phyloP scores from a whole-genome alignment of 2,329 filamentous ascomycete genomes.

The Ophiobolus disseminans region DNA sequence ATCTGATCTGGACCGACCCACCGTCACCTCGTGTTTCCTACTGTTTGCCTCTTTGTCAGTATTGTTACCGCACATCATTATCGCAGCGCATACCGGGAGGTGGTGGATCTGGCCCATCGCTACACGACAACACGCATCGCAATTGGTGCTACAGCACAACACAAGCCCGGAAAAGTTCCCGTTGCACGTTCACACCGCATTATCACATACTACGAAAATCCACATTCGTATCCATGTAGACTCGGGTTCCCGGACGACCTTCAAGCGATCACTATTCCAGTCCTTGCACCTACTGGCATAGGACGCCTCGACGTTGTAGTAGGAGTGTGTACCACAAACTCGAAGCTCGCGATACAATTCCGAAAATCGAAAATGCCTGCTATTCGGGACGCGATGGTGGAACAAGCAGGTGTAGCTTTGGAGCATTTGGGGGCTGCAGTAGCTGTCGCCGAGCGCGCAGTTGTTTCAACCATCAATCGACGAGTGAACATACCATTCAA shows the following conservation, averaged over 20 bases:
- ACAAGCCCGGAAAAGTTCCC: constrained; percentile 28
- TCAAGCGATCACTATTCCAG: constrained; percentile 28
- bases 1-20: constrained; percentile 25
- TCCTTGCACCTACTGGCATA: constrained; percentile 17
- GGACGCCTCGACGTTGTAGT: constrained; percentile 30
- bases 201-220: constrained; percentile 31
- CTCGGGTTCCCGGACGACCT: constrained; percentile 25
- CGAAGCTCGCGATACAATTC: constrained; percentile 14
- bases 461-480: constrained; percentile 40
- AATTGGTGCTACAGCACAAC: constrained; percentile 28
- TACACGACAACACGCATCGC: constrained; percentile 31
- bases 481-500: constrained; percentile 65
- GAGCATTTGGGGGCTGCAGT: constrained; percentile 36
- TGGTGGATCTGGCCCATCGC: constrained; percentile 31
- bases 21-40: constrained; percentile 8
- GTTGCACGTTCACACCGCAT: constrained; percentile 43
- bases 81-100: constrained; percentile 21
- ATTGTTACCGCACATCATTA: constrained; percentile 18
- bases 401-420: constrained; percentile 37
- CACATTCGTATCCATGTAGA: constrained; percentile 44
- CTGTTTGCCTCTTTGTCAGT: constrained; percentile 8
- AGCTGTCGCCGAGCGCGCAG: constrained; percentile 37
- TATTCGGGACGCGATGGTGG: constrained; percentile 38
- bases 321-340: constrained; percentile 33
- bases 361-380: constrained; percentile 41